phyloP scores from a whole-genome alignment of 2,329 filamentous ascomycete genomes.

The Diaporthe batatas region DNA sequence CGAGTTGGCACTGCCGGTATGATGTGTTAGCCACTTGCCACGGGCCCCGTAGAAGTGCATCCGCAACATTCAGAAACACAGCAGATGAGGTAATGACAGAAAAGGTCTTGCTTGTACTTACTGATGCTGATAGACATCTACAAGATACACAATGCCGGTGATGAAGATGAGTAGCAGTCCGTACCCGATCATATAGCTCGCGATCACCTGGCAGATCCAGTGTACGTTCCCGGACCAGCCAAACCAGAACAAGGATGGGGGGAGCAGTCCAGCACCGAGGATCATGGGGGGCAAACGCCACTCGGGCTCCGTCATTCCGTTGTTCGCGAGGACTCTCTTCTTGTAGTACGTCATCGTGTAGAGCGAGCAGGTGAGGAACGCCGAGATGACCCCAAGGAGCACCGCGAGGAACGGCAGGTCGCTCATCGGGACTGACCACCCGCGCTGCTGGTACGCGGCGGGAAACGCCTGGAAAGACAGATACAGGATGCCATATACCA shows the following conservation, averaged over 20 bases:
- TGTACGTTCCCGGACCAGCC: slow-evolving; percentile 58
- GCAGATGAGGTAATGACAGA: rapidly evolving
- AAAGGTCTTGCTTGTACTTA: not conserved
- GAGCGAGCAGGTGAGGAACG: slow-evolving; percentile 42
- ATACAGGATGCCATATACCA: slow-evolving; percentile 60
- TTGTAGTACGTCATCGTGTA: slow-evolving; percentile 44
- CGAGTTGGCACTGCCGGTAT: slow-evolving; percentile 43
- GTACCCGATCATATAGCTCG: slow-evolving; percentile 43
- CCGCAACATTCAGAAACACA: not conserved
- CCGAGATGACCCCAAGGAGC: slow-evolving; percentile 54
- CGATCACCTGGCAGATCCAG: slow-evolving; percentile 42
- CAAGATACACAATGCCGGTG: slow-evolving; percentile 44
- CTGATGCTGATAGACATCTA: slow-evolving; percentile 44
- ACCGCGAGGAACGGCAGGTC: slow-evolving; percentile 59
- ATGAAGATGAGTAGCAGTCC: slow-evolving; percentile 45
- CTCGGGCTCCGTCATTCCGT: slow-evolving; percentile 56
- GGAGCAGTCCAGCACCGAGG: slow-evolving; percentile 56
- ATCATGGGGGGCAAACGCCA: slow-evolving; percentile 62
- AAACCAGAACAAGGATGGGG: slow-evolving; percentile 65
- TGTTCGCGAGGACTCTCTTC: slow-evolving; percentile 46
- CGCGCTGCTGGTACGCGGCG: slow-evolving; percentile 57
- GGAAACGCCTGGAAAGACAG: slow-evolving; percentile 63
- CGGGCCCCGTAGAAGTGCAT: not conserved
- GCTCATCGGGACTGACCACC: slow-evolving; percentile 55
- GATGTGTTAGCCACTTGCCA: not conserved